phyloP scores from a whole-genome alignment of 768 basidiomycete genomes.

The Hygrophoropsis aurantiaca region DNA sequence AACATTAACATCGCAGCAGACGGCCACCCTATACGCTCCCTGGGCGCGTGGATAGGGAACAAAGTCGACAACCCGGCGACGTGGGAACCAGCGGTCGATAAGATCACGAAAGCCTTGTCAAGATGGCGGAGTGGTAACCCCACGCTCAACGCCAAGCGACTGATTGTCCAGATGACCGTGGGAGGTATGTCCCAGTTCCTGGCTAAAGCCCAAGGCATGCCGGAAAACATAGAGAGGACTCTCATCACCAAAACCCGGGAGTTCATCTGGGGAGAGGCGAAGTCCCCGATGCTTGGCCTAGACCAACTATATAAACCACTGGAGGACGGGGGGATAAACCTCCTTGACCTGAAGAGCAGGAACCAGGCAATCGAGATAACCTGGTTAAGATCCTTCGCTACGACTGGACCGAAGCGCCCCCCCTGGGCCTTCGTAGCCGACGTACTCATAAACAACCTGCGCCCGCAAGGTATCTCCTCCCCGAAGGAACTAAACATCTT shows the following conservation, averaged over 20 bases:
- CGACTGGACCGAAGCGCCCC: too few relatives aligned
- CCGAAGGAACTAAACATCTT: neutral
- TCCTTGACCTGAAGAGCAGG: conserved; percentile 10
- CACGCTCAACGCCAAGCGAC: neutral
- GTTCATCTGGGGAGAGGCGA: conserved; percentile 9
- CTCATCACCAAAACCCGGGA: neutral
- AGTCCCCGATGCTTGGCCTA: neutral
- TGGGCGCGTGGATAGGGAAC: neutral
- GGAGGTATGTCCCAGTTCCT: conserved; percentile 37
- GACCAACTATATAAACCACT: conserved; percentile 5
- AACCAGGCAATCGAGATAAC: neutral
- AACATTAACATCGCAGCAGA: neutral
- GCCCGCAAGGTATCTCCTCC: too few relatives aligned
- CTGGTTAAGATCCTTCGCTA: neutral
- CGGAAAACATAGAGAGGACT: conserved; percentile 15
- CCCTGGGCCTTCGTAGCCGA: neutral
- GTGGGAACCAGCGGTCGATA: conserved; percentile 6
- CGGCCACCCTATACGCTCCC: neutral
- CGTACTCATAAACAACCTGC: neutral
- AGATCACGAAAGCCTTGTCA: neutral
- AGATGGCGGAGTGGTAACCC: conserved; percentile 6
- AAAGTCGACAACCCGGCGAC: neutral
- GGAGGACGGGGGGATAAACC: conserved; percentile 2
- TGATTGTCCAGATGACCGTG: conserved; percentile 25
- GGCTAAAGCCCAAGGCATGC: conserved; percentile 37